These are phyloP conservation scores for Rutidosis leptorrhynchoides DNA, from an alignment of 129 eudicot genomes.

Conservation along the genomic window DNA sequence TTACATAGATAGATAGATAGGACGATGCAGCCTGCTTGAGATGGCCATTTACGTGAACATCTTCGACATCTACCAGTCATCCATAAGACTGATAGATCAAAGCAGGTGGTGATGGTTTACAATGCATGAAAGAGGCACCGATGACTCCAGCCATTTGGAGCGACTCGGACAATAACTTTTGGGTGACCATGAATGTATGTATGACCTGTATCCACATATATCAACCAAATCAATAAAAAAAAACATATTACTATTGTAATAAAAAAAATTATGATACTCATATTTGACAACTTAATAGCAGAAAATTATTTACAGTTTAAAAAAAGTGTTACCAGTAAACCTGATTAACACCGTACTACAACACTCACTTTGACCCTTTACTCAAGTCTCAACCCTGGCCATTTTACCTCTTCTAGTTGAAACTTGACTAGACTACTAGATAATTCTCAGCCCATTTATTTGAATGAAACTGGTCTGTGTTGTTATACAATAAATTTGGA, in stretches of 20 bases:
- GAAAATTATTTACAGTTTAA: too few species aligned
- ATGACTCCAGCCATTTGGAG: constrained; percentile 24
- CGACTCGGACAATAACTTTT: constrained; percentile 33
- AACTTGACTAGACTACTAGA: background rate
- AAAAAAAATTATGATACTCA: too few species aligned
- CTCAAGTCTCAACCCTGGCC: background rate
- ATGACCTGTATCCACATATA: constrained; percentile 42
- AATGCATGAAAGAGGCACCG: constrained; percentile 4
- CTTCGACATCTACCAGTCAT: constrained; percentile 20
- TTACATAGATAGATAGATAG: constrained; percentile 46
- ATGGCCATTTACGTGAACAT: constrained; percentile 27
- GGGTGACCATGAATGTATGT: constrained; percentile 49
- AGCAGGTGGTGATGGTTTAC: constrained; percentile 18
- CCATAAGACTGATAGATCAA: constrained; percentile 37
- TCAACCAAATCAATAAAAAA: background rate
- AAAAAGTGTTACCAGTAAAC: background rate
- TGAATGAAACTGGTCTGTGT: background rate
- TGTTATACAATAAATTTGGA: background rate
- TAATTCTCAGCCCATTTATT: background rate
- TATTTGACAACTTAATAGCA: too few species aligned
- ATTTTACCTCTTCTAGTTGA: background rate
- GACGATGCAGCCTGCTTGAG: constrained; percentile 45
- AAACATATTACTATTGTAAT: background rate
- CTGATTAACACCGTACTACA: background rate
- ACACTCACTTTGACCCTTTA: background rate